Base-by-base conservation (phyloP, 108 stramenopile species). In the Craspedostauros australis region DNA sequence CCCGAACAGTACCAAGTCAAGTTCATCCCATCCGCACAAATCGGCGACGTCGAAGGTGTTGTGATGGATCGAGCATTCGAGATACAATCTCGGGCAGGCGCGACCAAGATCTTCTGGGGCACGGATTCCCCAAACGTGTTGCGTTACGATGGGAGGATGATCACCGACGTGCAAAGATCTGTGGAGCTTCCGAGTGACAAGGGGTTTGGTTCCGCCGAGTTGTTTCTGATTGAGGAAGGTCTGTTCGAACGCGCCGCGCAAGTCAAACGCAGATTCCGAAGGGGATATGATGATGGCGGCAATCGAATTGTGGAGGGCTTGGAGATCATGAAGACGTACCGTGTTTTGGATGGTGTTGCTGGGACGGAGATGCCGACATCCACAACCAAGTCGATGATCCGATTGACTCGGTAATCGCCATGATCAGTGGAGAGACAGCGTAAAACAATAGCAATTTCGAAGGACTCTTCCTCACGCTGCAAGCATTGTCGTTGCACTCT, bases 281-380 rank as follows among this genome's bases (percentile, higher is more conserved):
- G 75, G 28, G 66, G 62, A 33, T 68, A 62, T 41, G 76, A 77
- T 46, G 66, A 67, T 3, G 20, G 24, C 18, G 81, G 81, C 3
- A 72, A 77, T 12, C 30, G 78, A 48, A 66, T 80, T 22, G 59
- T 84, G 4, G 82, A 84, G 54, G 78, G 82, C n/a, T 50, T 84
- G 29, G 79, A 84, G 45, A 78, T 80, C 27, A 56, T 75, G 31
- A 76, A 75, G 21, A 84, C 79, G 0, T 75, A 64, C 63, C 73
- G 83, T 14, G 79, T 80, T 1, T 20, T 84, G 50, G 82, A 84
- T 71, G 82, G 82, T 2, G 54, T 84, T 22, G 82, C 82, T 14
- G 82, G 79, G 23, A 64, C 65, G 16, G 82, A 84, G 29, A 31
- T 74, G 31, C 82, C 82, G 5, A 84, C 82, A 19, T 71, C 68